Conservation (phyloP, 352 stramenopile species). For the Phytophthora macrochlamydospora region DNA sequence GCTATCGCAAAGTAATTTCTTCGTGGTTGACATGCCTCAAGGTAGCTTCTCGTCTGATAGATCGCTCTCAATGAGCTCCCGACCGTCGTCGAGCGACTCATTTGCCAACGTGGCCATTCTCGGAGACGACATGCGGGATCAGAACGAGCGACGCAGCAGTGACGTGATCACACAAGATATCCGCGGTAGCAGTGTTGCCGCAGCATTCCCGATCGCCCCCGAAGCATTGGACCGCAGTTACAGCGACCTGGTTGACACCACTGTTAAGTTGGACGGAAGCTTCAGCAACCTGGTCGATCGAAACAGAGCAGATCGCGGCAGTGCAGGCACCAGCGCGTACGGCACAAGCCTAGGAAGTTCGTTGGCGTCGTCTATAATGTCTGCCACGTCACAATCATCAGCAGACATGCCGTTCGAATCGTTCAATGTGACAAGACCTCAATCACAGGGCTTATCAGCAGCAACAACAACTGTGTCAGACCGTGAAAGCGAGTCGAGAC, state of each 20-base stretch:
- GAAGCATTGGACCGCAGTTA: slow-evolving; percentile 33
- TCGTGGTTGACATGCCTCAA: slow-evolving; percentile 37
- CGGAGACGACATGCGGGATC: slow-evolving; percentile 25
- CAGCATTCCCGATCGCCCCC: neutral
- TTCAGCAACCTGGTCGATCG: slow-evolving; percentile 25
- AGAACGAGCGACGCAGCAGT: slow-evolving; percentile 28
- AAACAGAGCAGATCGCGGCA: slow-evolving; percentile 1
- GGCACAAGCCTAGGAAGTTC: slow-evolving; percentile 16
- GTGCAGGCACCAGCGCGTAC: slow-evolving; percentile 4
- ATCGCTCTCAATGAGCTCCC: slow-evolving; percentile 20
- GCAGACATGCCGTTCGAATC: slow-evolving; percentile 38
- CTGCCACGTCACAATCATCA: slow-evolving; percentile 21
- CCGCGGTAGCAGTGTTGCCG: slow-evolving; percentile 2
- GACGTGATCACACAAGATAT: slow-evolving; percentile 20
- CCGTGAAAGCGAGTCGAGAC: slow-evolving; percentile 5
- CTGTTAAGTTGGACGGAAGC: slow-evolving; percentile 15
- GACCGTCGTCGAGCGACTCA: slow-evolving; percentile 32
- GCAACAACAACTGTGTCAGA: neutral
- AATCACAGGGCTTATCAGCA: no score
- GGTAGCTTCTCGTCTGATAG: slow-evolving; percentile 21
- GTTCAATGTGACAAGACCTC: slow-evolving; percentile 19
- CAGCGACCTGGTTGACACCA: slow-evolving; percentile 24
- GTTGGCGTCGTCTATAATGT: slow-evolving; percentile 20
- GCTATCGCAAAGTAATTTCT: slow-evolving; percentile 35
- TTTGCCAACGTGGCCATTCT: slow-evolving; percentile 38